phyloP scores from a whole-genome alignment of 2,329 filamentous ascomycete species.

The Cadophora luteo-olivacea region DNA sequence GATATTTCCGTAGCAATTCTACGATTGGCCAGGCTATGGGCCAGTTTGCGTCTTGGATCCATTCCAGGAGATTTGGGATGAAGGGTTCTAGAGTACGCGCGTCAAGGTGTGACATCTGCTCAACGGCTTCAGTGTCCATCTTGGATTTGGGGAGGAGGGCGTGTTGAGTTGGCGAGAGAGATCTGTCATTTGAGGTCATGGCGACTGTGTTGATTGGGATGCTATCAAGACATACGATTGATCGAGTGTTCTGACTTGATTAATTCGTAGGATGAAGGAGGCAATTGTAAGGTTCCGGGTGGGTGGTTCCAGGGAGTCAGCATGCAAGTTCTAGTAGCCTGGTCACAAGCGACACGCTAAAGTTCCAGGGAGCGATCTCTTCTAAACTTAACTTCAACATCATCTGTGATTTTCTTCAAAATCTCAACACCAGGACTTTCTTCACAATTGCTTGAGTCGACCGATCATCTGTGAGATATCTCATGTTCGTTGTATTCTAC shows the following conservation, averaged over 20 bases:
- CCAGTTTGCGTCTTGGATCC: constrained; percentile 25
- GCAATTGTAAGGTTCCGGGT: background rate
- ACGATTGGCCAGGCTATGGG: constrained; percentile 13
- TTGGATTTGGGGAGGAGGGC: constrained; percentile 13
- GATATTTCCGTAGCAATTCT: constrained; percentile 12
- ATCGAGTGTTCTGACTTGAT: background rate
- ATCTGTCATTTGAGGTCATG: background rate
- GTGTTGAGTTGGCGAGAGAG: background rate
- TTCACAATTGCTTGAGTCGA: background rate
- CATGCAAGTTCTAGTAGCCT: too few species aligned
- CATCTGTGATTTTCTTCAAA: background rate
- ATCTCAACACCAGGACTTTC: background rate
- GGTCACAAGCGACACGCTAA: background rate
- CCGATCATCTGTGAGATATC: too few species aligned
- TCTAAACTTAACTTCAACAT: background rate
- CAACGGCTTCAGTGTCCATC: constrained; percentile 1
- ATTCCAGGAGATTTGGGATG: constrained; percentile 17
- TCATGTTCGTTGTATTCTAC: too few species aligned
- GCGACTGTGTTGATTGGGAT: too few species aligned
- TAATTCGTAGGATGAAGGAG: background rate
- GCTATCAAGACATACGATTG: background rate
- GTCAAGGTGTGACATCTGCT: constrained; percentile 1
- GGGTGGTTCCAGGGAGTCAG: too few species aligned
- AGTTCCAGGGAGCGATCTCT: background rate
- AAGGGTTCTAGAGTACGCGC: background rate